These are phyloP conservation scores for Claviceps fusiformis DNA, from an alignment of 2,329 filamentous ascomycete genomes.

Conservation along the genomic window DNA sequence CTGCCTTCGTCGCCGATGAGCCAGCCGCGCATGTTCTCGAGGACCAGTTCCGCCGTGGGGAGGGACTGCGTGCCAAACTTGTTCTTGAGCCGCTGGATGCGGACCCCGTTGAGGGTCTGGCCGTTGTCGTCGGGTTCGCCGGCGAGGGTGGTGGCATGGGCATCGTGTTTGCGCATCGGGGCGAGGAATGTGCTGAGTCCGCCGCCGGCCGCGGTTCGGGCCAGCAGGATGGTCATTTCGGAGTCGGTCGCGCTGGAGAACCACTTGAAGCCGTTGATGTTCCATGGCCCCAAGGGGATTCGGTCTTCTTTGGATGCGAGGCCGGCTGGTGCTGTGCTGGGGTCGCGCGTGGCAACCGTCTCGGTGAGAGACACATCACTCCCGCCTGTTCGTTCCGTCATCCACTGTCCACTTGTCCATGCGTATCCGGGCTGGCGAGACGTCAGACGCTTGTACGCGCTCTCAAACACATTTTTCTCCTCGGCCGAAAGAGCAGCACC, in stretches of 20 bases:
- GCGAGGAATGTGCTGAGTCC: conserved; percentile 48
- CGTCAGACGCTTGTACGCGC: conserved; percentile 39
- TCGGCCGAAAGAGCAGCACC: conserved; percentile 13
- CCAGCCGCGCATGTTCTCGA: conserved; percentile 48
- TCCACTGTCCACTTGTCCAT: conserved; percentile 68
- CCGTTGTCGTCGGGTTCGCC: conserved; percentile 14
- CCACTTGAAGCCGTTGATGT: conserved; percentile 55
- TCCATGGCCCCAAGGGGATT: conserved; percentile 39
- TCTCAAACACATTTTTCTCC: conserved; percentile 31
- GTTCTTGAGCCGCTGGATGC: conserved; percentile 56
- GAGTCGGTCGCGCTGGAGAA: conserved; percentile 18
- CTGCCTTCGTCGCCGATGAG: conserved; percentile 52
- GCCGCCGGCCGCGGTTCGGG: conserved; percentile 34
- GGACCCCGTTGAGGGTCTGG: conserved; percentile 49
- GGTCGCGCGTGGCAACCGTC: conserved; percentile 35
- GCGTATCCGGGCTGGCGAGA: conserved; percentile 33
- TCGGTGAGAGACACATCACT: conserved; percentile 58
- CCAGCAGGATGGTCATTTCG: conserved; percentile 47
- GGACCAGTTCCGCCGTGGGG: conserved; percentile 59
- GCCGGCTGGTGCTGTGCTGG: conserved; percentile 5
- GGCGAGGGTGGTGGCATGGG: conserved; percentile 16
- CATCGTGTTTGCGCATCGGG: conserved; percentile 38
- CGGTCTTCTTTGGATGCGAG: conserved; percentile 10
- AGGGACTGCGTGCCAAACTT: conserved; percentile 59
- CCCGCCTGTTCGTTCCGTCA: conserved; percentile 58